Percentiles rank a stretch among this genome's conserved stretches.
Conservation (phyloP, 2,329 filamentous ascomycete genomes). For the Ophiostoma pallidulum region DNA sequence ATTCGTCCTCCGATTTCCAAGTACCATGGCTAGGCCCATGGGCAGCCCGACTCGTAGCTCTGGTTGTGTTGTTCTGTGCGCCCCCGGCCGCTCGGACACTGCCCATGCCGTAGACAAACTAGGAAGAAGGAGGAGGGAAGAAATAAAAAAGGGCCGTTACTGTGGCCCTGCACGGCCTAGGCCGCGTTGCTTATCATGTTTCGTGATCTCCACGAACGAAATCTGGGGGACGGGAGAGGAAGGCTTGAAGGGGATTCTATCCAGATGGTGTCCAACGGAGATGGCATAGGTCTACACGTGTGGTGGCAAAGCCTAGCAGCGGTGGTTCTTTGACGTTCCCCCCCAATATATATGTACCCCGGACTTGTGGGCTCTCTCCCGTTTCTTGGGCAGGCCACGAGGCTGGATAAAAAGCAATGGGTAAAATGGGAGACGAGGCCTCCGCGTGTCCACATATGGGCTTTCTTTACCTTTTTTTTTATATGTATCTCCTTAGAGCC, state of each 20-base stretch:
- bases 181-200: conserved; percentile 2
- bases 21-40: too few species aligned
- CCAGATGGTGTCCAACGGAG: too few species aligned
- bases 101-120: not conserved
- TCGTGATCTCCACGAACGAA: conserved; percentile 1
- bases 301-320: too few species aligned
- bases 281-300: too few species aligned
- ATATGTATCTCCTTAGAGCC: too few species aligned
- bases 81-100: not conserved
- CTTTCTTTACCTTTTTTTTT: too few species aligned
- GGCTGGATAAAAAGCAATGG: not conserved
- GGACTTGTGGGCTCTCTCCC: not conserved
- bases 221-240: conserved; percentile 2
- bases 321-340: too few species aligned
- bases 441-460: too few species aligned
- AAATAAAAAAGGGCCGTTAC: not conserved
- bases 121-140: not conserved
- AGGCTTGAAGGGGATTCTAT: not conserved
- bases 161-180: conserved; percentile 6
- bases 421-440: too few species aligned
- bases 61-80: too few species aligned
- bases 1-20: too few species aligned
- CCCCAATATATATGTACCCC: not conserved
- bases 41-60: too few species aligned
- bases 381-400: not conserved